Evolutionary conservation across 2,329 filamentous ascomycete genomes (phyloP).

Genomic region (Xylaria sp.): DNA sequence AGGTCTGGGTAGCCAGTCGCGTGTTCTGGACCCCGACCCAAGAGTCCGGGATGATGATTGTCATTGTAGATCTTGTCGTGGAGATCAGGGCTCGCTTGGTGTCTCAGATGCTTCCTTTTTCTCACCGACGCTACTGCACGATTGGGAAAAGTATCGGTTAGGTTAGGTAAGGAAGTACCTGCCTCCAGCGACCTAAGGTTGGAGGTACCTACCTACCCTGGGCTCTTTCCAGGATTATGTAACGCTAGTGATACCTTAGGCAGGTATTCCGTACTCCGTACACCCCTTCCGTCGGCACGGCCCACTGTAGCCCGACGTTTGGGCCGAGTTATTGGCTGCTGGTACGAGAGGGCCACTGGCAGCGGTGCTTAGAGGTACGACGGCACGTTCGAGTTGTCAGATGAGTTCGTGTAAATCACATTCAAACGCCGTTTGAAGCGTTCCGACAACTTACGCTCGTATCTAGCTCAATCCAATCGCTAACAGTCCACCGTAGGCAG

Average conservation of each 20-base stretch:
- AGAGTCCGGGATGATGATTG: conserved; percentile 21
- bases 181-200: no score
- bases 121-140: conserved; percentile 15
- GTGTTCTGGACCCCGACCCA: conserved; percentile 12
- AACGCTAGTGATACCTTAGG: not conserved
- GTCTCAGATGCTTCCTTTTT: conserved; percentile 11
- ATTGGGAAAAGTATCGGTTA: not conserved
- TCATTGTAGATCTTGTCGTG: conserved; percentile 26
- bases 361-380: no score
- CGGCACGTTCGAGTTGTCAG: no score
- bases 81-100: conserved; percentile 6
- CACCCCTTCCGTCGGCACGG: not conserved
- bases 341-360: conserved; percentile 8
- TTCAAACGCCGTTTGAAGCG: no score
- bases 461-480: no score
- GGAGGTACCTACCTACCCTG: no score
- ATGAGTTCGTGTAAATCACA: no score
- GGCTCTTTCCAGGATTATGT: not conserved
- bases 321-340: conserved; percentile 11
- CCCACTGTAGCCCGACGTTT: not conserved
- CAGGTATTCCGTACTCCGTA: not conserved
- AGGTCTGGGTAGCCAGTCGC: not conserved
- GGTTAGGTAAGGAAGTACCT: not conserved
- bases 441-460: no score
- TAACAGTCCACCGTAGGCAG: no score